phyloP scores from a whole-genome alignment of 495 filamentous ascomycete genomes.

The Penicillium coffeae region DNA sequence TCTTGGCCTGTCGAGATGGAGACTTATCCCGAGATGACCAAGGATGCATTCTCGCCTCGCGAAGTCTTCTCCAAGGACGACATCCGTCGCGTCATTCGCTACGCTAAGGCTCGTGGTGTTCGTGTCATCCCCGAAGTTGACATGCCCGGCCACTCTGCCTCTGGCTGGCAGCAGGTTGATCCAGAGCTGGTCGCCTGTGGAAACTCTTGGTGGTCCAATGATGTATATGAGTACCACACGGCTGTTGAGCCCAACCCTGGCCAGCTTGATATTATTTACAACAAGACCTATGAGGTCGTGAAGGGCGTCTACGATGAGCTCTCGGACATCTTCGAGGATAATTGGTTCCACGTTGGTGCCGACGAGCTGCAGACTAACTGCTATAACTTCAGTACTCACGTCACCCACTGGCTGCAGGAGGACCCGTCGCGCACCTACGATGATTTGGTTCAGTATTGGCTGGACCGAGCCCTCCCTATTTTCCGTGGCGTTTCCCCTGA shows the following conservation, averaged over 20 bases:
- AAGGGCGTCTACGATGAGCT: constrained; percentile 51
- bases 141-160: constrained; percentile 49
- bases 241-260: constrained; percentile 55
- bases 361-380: constrained; percentile 52
- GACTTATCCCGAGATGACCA: constrained; percentile 49
- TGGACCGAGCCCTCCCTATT: constrained; percentile 52
- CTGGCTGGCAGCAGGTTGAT: constrained; percentile 54
- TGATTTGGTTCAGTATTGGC: constrained; percentile 53
- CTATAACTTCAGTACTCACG: constrained; percentile 50
- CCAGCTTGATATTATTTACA: constrained; percentile 53
- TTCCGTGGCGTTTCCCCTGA: constrained; percentile 37
- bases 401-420: constrained; percentile 45
- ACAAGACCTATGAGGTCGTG: constrained; percentile 51
- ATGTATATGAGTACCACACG: constrained; percentile 47
- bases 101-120: constrained; percentile 44
- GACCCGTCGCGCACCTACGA: constrained; percentile 48
- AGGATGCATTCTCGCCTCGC: constrained; percentile 49
- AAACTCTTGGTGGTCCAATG: constrained; percentile 56
- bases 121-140: constrained; percentile 51
- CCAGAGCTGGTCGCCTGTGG: constrained; percentile 47
- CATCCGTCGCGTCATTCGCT: constrained; percentile 40
- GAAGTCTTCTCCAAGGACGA: constrained; percentile 40
- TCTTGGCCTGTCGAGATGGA: constrained; percentile 50
- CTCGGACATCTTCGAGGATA: constrained; percentile 47
- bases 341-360: constrained; percentile 54